A percentile compares a stretch with the other conserved stretches of the same genome.
These are phyloP conservation scores for Trichocladium uniseriatum DNA, from an alignment of 495 filamentous ascomycete genomes.

Conservation along the genomic window DNA sequence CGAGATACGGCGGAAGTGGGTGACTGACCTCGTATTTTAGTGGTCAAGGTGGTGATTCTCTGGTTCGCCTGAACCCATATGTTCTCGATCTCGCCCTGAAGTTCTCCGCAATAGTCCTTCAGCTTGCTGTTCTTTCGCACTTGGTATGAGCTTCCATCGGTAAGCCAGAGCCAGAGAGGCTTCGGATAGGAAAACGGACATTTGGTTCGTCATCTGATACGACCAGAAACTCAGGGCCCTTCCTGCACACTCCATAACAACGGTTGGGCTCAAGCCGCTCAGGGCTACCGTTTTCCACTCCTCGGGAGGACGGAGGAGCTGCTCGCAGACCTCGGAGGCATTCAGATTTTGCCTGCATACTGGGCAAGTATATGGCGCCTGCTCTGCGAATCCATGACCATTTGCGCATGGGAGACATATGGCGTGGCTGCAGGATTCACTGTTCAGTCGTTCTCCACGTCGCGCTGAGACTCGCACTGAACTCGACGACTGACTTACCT, in stretches of 20 bases:
- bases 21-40: constrained; percentile 34
- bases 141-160: constrained; percentile 61
- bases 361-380: constrained; percentile 56
- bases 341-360: constrained; percentile 64
- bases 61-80: constrained; percentile 73
- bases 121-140: constrained; percentile 11
- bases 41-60: constrained; percentile 59
- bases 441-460: not conserved
- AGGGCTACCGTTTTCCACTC: constrained; percentile 91
- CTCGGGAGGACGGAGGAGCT: constrained; percentile 68
- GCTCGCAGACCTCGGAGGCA: constrained; percentile 63
- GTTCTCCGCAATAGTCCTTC: constrained; percentile 7
- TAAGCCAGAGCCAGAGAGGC: not conserved
- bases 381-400: constrained; percentile 52
- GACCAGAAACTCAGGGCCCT: constrained; percentile 80
- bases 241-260: constrained; percentile 85
- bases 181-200: constrained; percentile 41
- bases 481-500: constrained; percentile 41
- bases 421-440: constrained; percentile 54
- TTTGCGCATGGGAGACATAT: constrained; percentile 76
- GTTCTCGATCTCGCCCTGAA: constrained; percentile 69
- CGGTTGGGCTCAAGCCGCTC: constrained; percentile 71
- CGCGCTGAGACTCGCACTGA: not conserved
- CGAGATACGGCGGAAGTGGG: not conserved
- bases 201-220: constrained; percentile 86